Percentiles rank a stretch among this genome's conserved stretches.
Evolutionary conservation across 2,329 filamentous ascomycete genomes (phyloP).

Genomic region (Neonectria punicea): DNA sequence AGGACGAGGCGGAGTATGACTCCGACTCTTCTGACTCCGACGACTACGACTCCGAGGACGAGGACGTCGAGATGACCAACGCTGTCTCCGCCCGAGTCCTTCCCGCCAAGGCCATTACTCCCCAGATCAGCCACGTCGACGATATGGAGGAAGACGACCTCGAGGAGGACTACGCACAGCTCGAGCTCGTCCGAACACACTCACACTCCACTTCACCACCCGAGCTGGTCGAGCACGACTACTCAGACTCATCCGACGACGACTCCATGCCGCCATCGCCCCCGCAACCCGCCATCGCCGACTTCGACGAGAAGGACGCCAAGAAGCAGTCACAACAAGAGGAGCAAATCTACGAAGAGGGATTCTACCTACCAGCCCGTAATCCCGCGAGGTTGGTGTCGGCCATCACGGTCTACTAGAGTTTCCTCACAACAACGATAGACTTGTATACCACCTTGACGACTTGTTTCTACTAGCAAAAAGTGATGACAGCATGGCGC

Average conservation of each 20-base stretch:
- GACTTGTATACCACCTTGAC: constrained; percentile 35
- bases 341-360: constrained; percentile 61
- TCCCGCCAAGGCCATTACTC: constrained; percentile 54
- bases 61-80: constrained; percentile 67
- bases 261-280: constrained; percentile 83
- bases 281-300: constrained; percentile 63
- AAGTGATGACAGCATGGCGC: constrained; percentile 44
- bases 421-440: constrained; percentile 6
- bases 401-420: constrained; percentile 67
- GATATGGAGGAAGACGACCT: constrained; percentile 64
- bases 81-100: constrained; percentile 47
- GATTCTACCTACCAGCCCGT: constrained; percentile 64
- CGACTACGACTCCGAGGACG: constrained; percentile 64
- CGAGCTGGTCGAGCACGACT: constrained; percentile 75
- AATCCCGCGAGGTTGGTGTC: constrained; percentile 63
- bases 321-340: constrained; percentile 55
- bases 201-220: constrained; percentile 75
- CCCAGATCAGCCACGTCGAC: constrained; percentile 51
- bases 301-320: constrained; percentile 68
- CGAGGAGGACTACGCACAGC: constrained; percentile 72
- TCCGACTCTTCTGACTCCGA: constrained; percentile 67
- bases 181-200: constrained; percentile 74
- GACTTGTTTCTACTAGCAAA: constrained; percentile 38
- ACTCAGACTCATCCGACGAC: constrained; percentile 76
- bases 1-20: constrained; percentile 76